phyloP scores from a whole-genome alignment of 2,329 filamentous ascomycete species.

The Mariannaea elegans region DNA sequence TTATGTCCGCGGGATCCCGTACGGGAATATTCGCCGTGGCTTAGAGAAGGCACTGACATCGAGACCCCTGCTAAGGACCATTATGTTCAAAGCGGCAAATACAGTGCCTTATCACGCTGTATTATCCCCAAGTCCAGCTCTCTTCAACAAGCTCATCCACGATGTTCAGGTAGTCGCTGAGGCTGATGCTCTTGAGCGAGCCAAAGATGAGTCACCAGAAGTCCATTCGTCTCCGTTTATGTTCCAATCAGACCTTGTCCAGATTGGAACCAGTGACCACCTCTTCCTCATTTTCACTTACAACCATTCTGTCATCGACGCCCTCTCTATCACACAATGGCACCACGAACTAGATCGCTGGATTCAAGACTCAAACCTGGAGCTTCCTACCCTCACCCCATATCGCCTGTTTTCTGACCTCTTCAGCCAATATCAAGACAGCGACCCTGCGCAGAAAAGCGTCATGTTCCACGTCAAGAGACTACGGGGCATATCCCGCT shows the following conservation, averaged over 20 bases:
- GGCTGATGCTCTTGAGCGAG: constrained; percentile 30
- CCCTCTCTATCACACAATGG: constrained; percentile 44
- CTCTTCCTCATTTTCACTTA: constrained; percentile 42
- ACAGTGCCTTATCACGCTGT: constrained; percentile 41
- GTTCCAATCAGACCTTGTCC: constrained; percentile 42
- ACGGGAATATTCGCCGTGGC: constrained; percentile 38
- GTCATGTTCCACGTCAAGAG: constrained; percentile 42
- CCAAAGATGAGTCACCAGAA: constrained; percentile 28
- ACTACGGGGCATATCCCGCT: constrained; percentile 48
- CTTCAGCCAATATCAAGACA: constrained; percentile 42
- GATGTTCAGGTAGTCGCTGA: constrained; percentile 33
- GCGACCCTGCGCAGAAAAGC: constrained; percentile 39
- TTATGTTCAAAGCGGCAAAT: constrained; percentile 34
- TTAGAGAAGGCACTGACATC: constrained; percentile 40
- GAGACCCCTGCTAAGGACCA: constrained; percentile 42
- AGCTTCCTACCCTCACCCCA: constrained; percentile 35
- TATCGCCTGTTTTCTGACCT: constrained; percentile 46
- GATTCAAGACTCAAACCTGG: constrained; percentile 32
- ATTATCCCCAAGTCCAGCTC: constrained; percentile 26
- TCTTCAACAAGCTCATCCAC: constrained; percentile 41
- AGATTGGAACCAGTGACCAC: constrained; percentile 20
- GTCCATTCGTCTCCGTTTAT: constrained; percentile 41
- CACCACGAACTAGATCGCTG: constrained; percentile 45
- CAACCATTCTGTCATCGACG: constrained; percentile 49
- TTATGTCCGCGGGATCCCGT: constrained; percentile 29